Percentiles rank a stretch among this genome's conserved stretches.
These are phyloP conservation scores for Phanerodontia chrysosporium DNA, from an alignment of 768 basidiomycete species.

Conservation along the genomic window DNA sequence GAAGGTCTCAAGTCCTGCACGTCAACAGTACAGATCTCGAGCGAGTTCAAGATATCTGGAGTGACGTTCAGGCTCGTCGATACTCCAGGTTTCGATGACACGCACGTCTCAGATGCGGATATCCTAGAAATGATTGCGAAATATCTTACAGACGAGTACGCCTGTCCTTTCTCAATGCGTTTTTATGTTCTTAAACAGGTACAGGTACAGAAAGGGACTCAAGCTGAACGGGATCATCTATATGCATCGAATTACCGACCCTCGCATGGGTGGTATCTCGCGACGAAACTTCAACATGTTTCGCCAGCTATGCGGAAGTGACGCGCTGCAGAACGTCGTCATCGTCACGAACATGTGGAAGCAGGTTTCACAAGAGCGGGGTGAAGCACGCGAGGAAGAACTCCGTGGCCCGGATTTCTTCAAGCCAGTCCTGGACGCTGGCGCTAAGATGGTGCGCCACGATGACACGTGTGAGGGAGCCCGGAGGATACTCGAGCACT, in stretches of 20 bases:
- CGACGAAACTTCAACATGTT: constrained; percentile 20
- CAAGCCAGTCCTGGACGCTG: constrained; percentile 45
- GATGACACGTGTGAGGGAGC: constrained; percentile 36
- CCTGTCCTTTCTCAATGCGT: not conserved
- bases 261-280: constrained; percentile 17
- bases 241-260: constrained; percentile 24
- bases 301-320: constrained; percentile 20
- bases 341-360: constrained; percentile 56
- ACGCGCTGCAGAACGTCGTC: constrained; percentile 36
- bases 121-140: constrained; percentile 12
- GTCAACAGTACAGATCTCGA: constrained; percentile 36
- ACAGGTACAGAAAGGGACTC: constrained; percentile 15
- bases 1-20: constrained; percentile 49
- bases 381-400: constrained; percentile 41
- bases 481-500: constrained; percentile 30
- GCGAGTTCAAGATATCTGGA: constrained; percentile 41
- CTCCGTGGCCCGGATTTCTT: constrained; percentile 44
- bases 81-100: constrained; percentile 60
- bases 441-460: constrained; percentile 41
- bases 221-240: constrained; percentile 23
- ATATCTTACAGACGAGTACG: constrained; percentile 11
- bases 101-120: constrained; percentile 23
- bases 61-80: constrained; percentile 45
- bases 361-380: constrained; percentile 32
- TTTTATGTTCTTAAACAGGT: constrained; percentile 10